phyloP scores from a whole-genome alignment of 2,329 filamentous ascomycete genomes.

The Aquanectria penicillioides region DNA sequence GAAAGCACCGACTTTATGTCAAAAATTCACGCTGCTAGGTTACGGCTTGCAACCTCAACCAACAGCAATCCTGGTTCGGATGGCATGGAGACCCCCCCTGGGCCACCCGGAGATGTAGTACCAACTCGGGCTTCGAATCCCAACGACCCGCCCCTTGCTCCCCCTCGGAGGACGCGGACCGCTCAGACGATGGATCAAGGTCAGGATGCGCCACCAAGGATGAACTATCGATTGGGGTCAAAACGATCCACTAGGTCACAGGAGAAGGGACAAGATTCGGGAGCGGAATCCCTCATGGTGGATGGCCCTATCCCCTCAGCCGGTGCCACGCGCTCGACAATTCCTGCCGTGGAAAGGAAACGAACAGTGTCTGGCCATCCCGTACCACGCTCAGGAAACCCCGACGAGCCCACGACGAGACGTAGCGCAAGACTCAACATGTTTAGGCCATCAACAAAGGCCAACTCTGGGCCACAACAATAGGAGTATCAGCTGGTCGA shows the following conservation, averaged over 20 bases:
- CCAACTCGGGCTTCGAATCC: constrained; percentile 36
- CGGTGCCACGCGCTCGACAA: constrained; percentile 50
- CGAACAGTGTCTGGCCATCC: constrained; percentile 90
- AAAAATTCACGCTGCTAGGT: constrained; percentile 63
- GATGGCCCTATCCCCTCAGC: constrained; percentile 52
- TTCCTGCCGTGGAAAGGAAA: constrained; percentile 75
- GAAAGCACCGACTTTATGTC: constrained; percentile 66
- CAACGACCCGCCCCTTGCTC: constrained; percentile 63
- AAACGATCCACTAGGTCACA: constrained; percentile 53
- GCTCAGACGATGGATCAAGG: constrained; percentile 62
- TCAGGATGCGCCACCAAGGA: constrained; percentile 70
- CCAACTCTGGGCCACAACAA: constrained; percentile 65
- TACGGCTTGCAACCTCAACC: constrained; percentile 53
- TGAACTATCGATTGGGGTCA: constrained; percentile 65
- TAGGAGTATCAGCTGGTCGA: constrained; percentile 68
- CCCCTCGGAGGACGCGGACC: constrained; percentile 63
- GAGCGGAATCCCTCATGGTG: constrained; percentile 51
- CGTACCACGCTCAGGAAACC: constrained; percentile 61
- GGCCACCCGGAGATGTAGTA: constrained; percentile 35
- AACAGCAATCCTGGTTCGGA: constrained; percentile 58
- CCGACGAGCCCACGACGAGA: constrained; percentile 69
- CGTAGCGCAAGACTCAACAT: constrained; percentile 77
- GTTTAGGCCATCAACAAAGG: constrained; percentile 76
- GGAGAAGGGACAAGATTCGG: constrained; percentile 47
- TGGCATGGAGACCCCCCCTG: constrained; percentile 69